Evolutionary conservation across 768 basidiomycete species (phyloP).

Genomic region (Panellus pusillus): DNA sequence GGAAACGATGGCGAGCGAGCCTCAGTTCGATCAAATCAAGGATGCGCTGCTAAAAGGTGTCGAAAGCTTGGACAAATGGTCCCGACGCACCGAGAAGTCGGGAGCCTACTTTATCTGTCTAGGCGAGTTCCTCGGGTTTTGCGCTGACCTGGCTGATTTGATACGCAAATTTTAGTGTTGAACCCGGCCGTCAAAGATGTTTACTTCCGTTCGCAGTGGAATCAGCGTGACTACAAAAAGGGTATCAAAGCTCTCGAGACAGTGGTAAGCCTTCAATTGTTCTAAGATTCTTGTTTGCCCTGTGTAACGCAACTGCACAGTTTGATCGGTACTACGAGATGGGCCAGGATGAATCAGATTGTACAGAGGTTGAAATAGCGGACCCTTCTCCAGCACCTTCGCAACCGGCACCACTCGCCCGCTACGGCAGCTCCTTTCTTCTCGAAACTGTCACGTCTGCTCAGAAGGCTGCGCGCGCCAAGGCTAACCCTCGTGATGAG

Average conservation of each 20-base stretch:
- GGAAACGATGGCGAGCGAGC: conserved; percentile 2
- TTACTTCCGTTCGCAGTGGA: not conserved
- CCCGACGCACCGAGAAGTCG: conserved; percentile 1
- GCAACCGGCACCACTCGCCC: not conserved
- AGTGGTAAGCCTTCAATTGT: conserved; percentile 13
- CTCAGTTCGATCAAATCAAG: not conserved
- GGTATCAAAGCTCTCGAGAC: conserved; percentile 19
- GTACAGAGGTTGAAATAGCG: not conserved
- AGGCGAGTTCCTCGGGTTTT: not conserved
- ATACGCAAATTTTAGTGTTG: not conserved
- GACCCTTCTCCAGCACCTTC: not conserved
- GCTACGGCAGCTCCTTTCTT: conserved; percentile 4
- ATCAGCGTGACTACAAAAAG: not conserved
- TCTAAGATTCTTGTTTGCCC: not conserved
- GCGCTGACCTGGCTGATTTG: not conserved
- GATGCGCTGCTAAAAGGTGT: not conserved
- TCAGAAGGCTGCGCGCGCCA: not conserved
- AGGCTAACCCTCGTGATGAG: not conserved
- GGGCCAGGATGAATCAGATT: not conserved
- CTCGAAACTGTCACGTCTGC: conserved; percentile 5
- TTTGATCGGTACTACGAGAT: not conserved
- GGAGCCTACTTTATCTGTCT: conserved; percentile 12
- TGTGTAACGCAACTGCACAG: not conserved
- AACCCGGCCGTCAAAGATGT: not conserved
- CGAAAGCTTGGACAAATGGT: conserved; percentile 2